Conservation (phyloP, 306 rosid genomes). For the Cicer cuneatum region DNA sequence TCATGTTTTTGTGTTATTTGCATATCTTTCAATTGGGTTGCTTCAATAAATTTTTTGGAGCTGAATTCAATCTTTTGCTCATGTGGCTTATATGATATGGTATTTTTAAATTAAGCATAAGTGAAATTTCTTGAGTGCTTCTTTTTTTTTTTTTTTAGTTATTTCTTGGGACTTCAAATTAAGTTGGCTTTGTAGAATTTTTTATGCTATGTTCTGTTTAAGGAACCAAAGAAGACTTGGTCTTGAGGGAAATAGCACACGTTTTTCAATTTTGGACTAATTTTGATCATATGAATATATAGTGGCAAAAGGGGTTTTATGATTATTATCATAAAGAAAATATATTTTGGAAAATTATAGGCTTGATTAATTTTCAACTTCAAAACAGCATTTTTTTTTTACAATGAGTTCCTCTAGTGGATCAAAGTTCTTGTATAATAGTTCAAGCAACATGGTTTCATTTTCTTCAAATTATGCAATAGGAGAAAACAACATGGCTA, state of each 20-base stretch:
- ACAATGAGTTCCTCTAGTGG: slow-evolving; percentile 46
- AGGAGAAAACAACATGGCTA: slow-evolving; percentile 46
- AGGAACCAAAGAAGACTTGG: slow-evolving; percentile 46
- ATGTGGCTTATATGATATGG: slow-evolving; percentile 42
- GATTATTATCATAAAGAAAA: no score
- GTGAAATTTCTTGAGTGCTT: slow-evolving; percentile 34
- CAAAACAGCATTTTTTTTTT: neutral
- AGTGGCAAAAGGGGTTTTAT: slow-evolving; percentile 36
- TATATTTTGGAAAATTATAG: neutral
- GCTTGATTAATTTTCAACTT: slow-evolving; percentile 32
- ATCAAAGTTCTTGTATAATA: slow-evolving; percentile 43
- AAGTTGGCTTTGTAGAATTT: slow-evolving; percentile 25
- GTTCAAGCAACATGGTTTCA: slow-evolving; percentile 50
- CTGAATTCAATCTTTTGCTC: slow-evolving; percentile 36
- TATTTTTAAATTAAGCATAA: slow-evolving; percentile 36
- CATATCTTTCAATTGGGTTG: neutral
- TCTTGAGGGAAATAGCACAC: slow-evolving; percentile 11
- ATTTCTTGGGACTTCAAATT: slow-evolving; percentile 27
- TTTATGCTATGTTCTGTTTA: slow-evolving; percentile 16
- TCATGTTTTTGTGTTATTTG: neutral
- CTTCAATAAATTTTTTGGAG: slow-evolving; percentile 15
- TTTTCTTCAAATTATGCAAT: slow-evolving; percentile 51
- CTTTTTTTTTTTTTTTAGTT: slow-evolving; percentile 4
- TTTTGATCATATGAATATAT: slow-evolving; percentile 37
- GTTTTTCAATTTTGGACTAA: slow-evolving; percentile 36